A percentile compares a stretch with the other conserved stretches of the same genome.
Evolutionary conservation across 352 stramenopile genomes (phyloP).

Genomic region (Pythium coloratum): DNA sequence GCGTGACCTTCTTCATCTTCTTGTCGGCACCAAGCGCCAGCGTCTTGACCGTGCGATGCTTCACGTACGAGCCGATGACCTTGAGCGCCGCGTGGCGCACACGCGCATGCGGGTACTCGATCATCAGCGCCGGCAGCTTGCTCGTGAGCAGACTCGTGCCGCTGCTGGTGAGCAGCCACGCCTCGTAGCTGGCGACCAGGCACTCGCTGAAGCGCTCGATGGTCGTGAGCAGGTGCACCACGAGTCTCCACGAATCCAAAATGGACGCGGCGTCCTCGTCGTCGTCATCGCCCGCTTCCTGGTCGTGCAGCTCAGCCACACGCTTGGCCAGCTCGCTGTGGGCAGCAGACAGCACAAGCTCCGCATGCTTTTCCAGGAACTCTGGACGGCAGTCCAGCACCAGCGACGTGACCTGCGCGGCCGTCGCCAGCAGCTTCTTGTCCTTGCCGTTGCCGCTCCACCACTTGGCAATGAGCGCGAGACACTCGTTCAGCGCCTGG

Average conservation of each 20-base stretch:
- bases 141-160: slow-evolving; percentile 38
- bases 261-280: slow-evolving; percentile 11
- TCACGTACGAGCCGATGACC: slow-evolving; percentile 69
- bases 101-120: slow-evolving; percentile 76
- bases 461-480: slow-evolving; percentile 89
- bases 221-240: slow-evolving; percentile 62
- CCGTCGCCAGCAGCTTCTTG: slow-evolving; percentile 64
- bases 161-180: slow-evolving; percentile 46
- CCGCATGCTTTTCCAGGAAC: slow-evolving; percentile 66
- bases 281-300: slow-evolving; percentile 34
- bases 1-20: slow-evolving; percentile 38
- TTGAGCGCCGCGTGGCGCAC: slow-evolving; percentile 64
- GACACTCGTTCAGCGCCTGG: slow-evolving; percentile 88
- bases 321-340: slow-evolving; percentile 40
- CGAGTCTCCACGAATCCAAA: slow-evolving; percentile 60
- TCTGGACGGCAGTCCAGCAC: slow-evolving; percentile 73
- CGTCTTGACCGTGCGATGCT: slow-evolving; percentile 44
- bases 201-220: slow-evolving; percentile 68
- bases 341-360: slow-evolving; percentile 44
- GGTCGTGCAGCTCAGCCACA: slow-evolving; percentile 9
- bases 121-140: slow-evolving; percentile 47
- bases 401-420: slow-evolving; percentile 73
- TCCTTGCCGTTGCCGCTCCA: slow-evolving; percentile 55
- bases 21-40: slow-evolving; percentile 33
- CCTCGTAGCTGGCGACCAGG: slow-evolving; percentile 55